Conservation (phyloP, 2,329 filamentous ascomycete genomes). For the Claviceps humidiphila region DNA sequence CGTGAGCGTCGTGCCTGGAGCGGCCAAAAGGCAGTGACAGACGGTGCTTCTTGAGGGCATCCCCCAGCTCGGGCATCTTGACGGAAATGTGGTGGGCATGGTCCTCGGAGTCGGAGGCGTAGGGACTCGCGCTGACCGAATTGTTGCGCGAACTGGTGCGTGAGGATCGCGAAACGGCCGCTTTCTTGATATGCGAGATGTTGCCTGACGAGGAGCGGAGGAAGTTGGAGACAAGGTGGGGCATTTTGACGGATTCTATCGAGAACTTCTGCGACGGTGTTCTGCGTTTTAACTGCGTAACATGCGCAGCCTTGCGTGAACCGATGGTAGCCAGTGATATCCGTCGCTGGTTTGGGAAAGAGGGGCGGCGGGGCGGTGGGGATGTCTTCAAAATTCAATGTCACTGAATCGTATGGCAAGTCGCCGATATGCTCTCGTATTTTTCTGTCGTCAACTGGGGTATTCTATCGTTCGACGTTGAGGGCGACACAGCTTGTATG, state of each 20-base stretch:
- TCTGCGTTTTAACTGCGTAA: no score
- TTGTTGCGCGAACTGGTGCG: slow-evolving; percentile 14
- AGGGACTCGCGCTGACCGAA: slow-evolving; percentile 19
- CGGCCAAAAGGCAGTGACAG: slow-evolving; percentile 27
- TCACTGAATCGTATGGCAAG: no score
- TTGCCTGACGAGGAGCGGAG: slow-evolving; percentile 42
- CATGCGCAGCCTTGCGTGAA: no score
- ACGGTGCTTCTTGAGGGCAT: slow-evolving; percentile 27
- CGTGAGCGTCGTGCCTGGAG: slow-evolving; percentile 2
- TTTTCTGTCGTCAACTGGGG: no score
- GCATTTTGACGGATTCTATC: slow-evolving; percentile 26
- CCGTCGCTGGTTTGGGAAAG: no score
- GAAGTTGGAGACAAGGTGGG: slow-evolving; percentile 44
- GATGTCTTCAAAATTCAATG: no score
- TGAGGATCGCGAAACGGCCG: slow-evolving; percentile 18
- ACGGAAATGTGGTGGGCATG: slow-evolving; percentile 12
- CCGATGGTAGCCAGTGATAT: no score
- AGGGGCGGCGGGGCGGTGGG: no score
- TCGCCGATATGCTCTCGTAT: no score
- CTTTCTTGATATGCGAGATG: slow-evolving; percentile 27
- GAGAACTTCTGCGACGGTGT: not conserved
- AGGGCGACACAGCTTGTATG: no score
- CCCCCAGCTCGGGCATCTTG: slow-evolving; percentile 26
- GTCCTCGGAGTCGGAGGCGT: slow-evolving; percentile 24
- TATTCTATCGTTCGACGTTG: no score